Evolutionary conservation across 2,329 filamentous ascomycete genomes (phyloP).

Genomic region (Arthrinium puccinioides): DNA sequence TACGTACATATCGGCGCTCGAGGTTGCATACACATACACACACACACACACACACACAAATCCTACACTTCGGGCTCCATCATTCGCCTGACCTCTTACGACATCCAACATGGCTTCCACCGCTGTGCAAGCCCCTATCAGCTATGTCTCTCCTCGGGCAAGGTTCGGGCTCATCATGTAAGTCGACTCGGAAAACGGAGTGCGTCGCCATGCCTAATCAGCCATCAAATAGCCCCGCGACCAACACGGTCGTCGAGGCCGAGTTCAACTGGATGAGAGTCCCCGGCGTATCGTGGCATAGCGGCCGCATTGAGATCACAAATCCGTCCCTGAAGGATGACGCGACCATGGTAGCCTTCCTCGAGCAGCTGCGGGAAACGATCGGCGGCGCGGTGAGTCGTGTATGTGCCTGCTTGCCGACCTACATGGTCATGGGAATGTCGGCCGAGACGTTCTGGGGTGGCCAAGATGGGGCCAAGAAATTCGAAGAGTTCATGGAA

Average conservation of each 20-base stretch:
- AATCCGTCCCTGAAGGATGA: constrained; percentile 20
- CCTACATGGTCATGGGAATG: constrained; percentile 26
- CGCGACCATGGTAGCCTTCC: constrained; percentile 21
- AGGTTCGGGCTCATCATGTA: constrained; percentile 22
- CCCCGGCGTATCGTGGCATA: constrained; percentile 22
- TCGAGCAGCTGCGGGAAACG: constrained; percentile 18
- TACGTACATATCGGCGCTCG: too few relatives aligned
- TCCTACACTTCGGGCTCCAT: too few relatives aligned
- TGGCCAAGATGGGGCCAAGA: constrained; percentile 18
- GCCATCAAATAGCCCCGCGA: constrained; percentile 13
- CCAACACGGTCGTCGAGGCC: constrained; percentile 26
- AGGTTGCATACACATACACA: too few relatives aligned
- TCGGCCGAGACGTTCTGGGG: constrained; percentile 25
- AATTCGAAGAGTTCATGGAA: constrained; percentile 22
- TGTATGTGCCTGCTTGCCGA: constrained; percentile 18
- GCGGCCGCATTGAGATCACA: constrained; percentile 20
- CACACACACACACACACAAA: too few relatives aligned
- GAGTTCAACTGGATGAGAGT: constrained; percentile 24
- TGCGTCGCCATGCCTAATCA: not conserved
- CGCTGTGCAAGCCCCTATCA: constrained; percentile 10
- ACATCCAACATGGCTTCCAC: constrained; percentile 1
- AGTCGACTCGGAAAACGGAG: not conserved
- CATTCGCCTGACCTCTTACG: too few relatives aligned
- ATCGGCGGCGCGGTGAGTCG: constrained; percentile 19
- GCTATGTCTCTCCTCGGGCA: constrained; percentile 15